Evolutionary conservation across 2,329 filamentous ascomycete species (phyloP).

Genomic region (Onygenales sp.): DNA sequence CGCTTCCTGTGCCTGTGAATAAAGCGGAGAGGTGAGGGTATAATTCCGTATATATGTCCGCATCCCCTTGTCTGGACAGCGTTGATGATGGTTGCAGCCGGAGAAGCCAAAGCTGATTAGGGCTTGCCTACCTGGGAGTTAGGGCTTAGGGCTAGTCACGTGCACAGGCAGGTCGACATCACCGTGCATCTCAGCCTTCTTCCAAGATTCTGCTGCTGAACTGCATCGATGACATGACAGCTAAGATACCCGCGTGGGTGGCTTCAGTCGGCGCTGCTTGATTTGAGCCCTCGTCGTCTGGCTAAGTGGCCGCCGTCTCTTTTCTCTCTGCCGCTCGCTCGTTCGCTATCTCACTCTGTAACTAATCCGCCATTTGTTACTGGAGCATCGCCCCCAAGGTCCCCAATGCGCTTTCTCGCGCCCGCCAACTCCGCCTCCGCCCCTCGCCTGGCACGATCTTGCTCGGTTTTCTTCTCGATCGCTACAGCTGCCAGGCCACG

Average conservation of each 20-base stretch:
- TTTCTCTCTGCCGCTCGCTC: neutral
- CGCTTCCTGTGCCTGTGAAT: too few relatives aligned
- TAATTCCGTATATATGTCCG: too few relatives aligned
- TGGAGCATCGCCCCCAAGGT: slow-evolving; percentile 2
- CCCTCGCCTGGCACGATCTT: neutral
- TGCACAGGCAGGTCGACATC: neutral
- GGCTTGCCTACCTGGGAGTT: neutral
- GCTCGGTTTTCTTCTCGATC: neutral
- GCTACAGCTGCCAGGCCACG: neutral
- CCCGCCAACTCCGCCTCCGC: neutral
- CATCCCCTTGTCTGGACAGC: neutral
- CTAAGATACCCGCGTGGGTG: neutral
- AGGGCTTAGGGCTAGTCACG: neutral
- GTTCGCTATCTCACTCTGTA: too few relatives aligned
- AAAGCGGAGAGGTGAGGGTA: too few relatives aligned
- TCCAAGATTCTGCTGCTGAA: neutral
- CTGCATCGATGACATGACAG: neutral
- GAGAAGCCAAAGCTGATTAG: neutral
- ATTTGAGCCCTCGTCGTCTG: neutral
- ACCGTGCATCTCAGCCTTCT: neutral
- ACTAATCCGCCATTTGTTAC: neutral
- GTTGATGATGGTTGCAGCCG: neutral
- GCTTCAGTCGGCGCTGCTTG: neutral
- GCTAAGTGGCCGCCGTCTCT: neutral
- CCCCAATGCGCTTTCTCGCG: slow-evolving; percentile 1